These are phyloP conservation scores for Spizellomyces punctatus DNA, from an alignment of 192 early-diverging fungal species.

Conservation along the genomic window DNA sequence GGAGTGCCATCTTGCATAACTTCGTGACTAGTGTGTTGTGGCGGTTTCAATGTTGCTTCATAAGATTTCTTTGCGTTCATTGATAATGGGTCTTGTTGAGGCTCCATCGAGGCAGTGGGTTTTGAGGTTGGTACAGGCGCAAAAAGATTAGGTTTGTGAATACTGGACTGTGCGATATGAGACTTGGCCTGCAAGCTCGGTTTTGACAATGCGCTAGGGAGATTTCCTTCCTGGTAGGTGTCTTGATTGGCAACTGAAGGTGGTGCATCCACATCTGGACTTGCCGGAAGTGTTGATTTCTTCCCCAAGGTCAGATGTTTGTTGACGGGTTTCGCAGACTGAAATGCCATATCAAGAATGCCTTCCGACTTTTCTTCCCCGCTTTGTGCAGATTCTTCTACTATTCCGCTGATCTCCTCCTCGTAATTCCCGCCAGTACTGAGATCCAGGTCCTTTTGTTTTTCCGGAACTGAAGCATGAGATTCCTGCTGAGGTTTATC, in stretches of 20 bases:
- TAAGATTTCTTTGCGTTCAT: neutral
- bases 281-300: neutral
- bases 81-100: neutral
- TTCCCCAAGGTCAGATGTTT: neutral
- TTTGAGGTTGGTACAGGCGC: neutral
- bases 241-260: neutral
- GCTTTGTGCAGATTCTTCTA: neutral
- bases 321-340: neutral
- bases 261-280: neutral
- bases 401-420: neutral
- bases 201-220: too few relatives aligned
- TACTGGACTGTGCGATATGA: too few relatives aligned
- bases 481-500: neutral
- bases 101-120: neutral
- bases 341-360: neutral
- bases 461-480: neutral
- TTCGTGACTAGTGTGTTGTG: neutral
- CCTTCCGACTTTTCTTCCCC: neutral
- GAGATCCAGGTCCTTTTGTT: neutral
- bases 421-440: neutral
- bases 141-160: neutral
- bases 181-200: too few relatives aligned
- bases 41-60: neutral
- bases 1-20: neutral
- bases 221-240: neutral